Evolutionary conservation across 2,329 filamentous ascomycete species (phyloP).

Genomic region (Alternaria arborescens): DNA sequence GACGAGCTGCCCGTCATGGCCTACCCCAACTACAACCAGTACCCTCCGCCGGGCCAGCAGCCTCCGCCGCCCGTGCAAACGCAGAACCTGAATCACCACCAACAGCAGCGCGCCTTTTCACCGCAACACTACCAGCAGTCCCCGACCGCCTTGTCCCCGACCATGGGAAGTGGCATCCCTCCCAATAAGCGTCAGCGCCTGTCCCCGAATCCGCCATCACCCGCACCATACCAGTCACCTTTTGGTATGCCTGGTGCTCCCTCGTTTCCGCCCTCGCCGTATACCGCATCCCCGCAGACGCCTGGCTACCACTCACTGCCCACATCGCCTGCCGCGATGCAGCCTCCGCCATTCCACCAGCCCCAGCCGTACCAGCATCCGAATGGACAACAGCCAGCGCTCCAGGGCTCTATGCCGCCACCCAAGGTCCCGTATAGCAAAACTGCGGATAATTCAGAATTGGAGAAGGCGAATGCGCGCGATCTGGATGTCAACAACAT

Average conservation of each 20-base stretch:
- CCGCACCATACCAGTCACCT: constrained; percentile 54
- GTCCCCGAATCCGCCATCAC: constrained; percentile 72
- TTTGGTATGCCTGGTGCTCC: constrained; percentile 53
- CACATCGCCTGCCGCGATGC: constrained; percentile 40
- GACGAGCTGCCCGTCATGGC: constrained; percentile 45
- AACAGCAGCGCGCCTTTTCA: constrained; percentile 54
- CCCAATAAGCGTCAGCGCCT: constrained; percentile 77
- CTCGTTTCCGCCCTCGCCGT: constrained; percentile 52
- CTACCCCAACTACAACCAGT: constrained; percentile 43
- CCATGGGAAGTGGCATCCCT: constrained; percentile 57
- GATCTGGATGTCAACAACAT: constrained; percentile 74
- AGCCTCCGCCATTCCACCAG: constrained; percentile 60
- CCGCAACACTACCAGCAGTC: constrained; percentile 58
- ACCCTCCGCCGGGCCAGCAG: constrained; percentile 36
- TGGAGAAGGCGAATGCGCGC: constrained; percentile 63
- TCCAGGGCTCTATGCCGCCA: constrained; percentile 64
- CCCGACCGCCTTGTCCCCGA: constrained; percentile 61
- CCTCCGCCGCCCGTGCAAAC: constrained; percentile 48
- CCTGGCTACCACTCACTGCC: constrained; percentile 43
- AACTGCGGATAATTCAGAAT: constrained; percentile 50
- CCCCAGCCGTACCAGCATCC: constrained; percentile 55
- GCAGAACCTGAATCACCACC: constrained; percentile 55
- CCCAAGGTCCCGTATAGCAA: constrained; percentile 67
- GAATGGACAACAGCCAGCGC: constrained; percentile 32
- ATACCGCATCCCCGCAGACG: constrained; percentile 46